These are phyloP conservation scores for Penicillium sp. DNA, from an alignment of 2,329 filamentous ascomycete species.

Conservation along the genomic window DNA sequence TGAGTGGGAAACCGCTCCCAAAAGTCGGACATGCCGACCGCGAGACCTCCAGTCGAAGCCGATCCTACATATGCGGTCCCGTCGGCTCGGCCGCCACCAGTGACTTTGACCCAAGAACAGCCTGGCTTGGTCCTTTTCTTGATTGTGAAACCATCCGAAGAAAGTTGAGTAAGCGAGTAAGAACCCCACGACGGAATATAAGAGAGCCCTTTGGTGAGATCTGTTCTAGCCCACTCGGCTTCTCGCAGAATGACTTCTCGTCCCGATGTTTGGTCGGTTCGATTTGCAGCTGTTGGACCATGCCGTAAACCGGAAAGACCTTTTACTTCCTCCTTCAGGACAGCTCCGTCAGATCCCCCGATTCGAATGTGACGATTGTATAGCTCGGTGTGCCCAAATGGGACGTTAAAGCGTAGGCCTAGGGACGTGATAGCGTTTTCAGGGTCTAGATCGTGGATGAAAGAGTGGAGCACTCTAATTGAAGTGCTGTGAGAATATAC, in stretches of 20 bases:
- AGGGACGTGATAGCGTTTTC: slow-evolving; percentile 17
- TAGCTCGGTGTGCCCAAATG: slow-evolving; percentile 55
- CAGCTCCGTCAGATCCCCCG: slow-evolving; percentile 58
- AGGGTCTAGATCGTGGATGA: slow-evolving; percentile 20
- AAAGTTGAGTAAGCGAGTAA: slow-evolving; percentile 61
- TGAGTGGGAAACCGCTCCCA: slow-evolving; percentile 66
- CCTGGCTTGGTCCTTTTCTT: slow-evolving; percentile 63
- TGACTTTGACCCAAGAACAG: slow-evolving; percentile 62
- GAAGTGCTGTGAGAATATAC: slow-evolving; percentile 18
- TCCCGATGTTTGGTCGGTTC: slow-evolving; percentile 57
- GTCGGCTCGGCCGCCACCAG: slow-evolving; percentile 58
- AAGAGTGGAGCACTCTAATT: slow-evolving; percentile 19
- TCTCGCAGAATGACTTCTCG: slow-evolving; percentile 47
- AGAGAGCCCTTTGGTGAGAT: slow-evolving; percentile 51
- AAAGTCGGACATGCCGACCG: slow-evolving; percentile 62
- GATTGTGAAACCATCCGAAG: slow-evolving; percentile 63
- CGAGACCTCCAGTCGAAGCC: slow-evolving; percentile 61
- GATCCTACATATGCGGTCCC: slow-evolving; percentile 64
- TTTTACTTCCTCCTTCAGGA: slow-evolving; percentile 62
- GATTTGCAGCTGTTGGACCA: slow-evolving; percentile 57
- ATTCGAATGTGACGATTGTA: slow-evolving; percentile 64
- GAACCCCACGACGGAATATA: slow-evolving; percentile 65
- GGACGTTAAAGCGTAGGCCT: slow-evolving; percentile 60
- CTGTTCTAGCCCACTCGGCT: slow-evolving; percentile 50
- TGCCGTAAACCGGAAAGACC: slow-evolving; percentile 62